These are phyloP conservation scores for Noccaea bulbosa DNA, from an alignment of 345 rosid genomes.

Conservation along the genomic window DNA sequence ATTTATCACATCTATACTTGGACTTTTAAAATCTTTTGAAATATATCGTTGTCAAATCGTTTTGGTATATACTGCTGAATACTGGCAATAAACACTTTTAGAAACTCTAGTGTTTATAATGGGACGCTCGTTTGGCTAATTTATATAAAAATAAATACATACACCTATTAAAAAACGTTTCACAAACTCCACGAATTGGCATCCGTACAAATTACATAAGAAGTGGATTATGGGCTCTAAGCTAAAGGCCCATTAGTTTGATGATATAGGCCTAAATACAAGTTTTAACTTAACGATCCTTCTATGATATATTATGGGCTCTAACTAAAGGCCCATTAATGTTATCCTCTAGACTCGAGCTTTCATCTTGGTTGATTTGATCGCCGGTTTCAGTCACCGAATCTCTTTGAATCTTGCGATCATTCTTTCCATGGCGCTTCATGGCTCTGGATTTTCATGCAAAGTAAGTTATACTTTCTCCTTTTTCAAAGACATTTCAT, in stretches of 20 bases:
- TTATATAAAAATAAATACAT: background rate
- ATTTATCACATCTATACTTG: background rate
- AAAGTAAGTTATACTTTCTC: constrained; percentile 43
- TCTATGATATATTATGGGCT: no score
- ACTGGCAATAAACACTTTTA: background rate
- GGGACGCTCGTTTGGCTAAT: constrained; percentile 41
- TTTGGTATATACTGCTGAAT: background rate
- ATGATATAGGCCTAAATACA: background rate
- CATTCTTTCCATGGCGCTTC: constrained; percentile 49
- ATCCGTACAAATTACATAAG: no score
- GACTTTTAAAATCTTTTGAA: background rate
- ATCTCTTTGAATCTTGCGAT: constrained; percentile 18
- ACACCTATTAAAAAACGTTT: background rate
- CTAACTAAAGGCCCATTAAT: background rate
- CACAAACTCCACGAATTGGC: constrained; percentile 8
- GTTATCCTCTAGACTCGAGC: constrained; percentile 3
- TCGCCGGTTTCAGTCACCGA: background rate
- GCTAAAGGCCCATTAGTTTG: no score
- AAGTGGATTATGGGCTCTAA: no score
- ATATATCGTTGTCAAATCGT: background rate
- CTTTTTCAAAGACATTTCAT: background rate
- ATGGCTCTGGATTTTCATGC: constrained; percentile 43
- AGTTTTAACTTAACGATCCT: no score
- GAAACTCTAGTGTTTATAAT: constrained; percentile 30
- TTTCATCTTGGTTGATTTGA: constrained; percentile 8